These are phyloP conservation scores for Quercus cerris DNA, from an alignment of 306 rosid species.

Conservation along the genomic window DNA sequence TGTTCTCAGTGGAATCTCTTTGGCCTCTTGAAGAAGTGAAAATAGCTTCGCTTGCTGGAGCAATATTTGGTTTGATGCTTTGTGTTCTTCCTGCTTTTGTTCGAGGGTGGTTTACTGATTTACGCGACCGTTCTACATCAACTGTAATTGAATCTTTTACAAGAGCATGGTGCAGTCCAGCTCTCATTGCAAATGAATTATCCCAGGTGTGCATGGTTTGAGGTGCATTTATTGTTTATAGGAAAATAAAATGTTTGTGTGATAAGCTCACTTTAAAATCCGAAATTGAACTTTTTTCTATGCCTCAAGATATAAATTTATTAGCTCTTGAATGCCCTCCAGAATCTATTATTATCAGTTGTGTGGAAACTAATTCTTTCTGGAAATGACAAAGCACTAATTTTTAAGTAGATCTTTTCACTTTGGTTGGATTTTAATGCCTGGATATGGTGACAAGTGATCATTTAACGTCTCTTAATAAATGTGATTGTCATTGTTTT, in stretches of 20 bases:
- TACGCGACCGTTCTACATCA: conserved; percentile 77
- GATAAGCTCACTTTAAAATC: too few species aligned
- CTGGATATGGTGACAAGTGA: not conserved
- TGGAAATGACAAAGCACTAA: not conserved
- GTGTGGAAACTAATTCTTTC: too few species aligned
- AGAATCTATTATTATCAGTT: too few species aligned
- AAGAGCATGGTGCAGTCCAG: conserved; percentile 82
- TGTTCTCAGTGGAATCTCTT: conserved; percentile 60
- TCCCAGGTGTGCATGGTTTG: conserved; percentile 57
- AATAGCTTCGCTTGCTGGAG: conserved; percentile 75
- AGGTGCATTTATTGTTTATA: not conserved
- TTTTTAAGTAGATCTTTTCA: not conserved
- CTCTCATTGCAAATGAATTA: conserved; percentile 80
- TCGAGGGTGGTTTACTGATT: conserved; percentile 77
- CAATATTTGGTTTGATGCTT: conserved; percentile 83
- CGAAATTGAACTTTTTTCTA: too few species aligned
- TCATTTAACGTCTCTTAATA: not conserved
- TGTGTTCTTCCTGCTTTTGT: conserved; percentile 94
- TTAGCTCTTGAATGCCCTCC: not conserved
- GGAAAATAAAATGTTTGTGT: too few species aligned
- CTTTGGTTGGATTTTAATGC: not conserved
- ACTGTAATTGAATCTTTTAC: conserved; percentile 82
- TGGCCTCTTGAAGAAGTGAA: conserved; percentile 76
- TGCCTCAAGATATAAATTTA: not conserved
- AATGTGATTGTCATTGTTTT: not conserved